phyloP scores from a whole-genome alignment of 768 basidiomycete species.

The Filobasidium floriforme region DNA sequence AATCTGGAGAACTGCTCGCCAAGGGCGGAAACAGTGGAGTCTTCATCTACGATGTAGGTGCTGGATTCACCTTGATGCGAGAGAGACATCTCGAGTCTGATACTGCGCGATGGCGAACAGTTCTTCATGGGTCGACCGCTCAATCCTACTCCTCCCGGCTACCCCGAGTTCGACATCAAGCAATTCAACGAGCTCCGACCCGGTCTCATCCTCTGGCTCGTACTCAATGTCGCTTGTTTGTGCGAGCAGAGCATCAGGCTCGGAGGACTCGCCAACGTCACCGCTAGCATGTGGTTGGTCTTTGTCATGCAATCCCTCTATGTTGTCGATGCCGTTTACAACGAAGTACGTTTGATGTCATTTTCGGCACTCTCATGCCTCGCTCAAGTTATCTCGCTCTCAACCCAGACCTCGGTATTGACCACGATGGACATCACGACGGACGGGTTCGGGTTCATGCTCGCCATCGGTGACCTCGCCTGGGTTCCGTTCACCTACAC shows the following conservation, averaged over 20 bases:
- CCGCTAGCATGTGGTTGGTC: conserved; percentile 88
- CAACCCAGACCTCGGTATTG: conserved; percentile 65
- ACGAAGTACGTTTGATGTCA: conserved; percentile 58
- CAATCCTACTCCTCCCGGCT: conserved; percentile 56
- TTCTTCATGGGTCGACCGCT: conserved; percentile 49
- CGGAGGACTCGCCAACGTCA: conserved; percentile 47
- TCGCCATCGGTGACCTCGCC: conserved; percentile 78
- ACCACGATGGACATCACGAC: conserved; percentile 97
- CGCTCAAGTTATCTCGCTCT: not conserved
- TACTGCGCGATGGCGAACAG: conserved; percentile 17
- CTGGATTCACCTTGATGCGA: not conserved
- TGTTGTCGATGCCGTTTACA: conserved; percentile 75
- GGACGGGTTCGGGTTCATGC: conserved; percentile 99
- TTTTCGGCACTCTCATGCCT: conserved; percentile 10
- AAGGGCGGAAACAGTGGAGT: conserved; percentile 87
- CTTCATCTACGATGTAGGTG: conserved; percentile 76
- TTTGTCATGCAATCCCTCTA: conserved; percentile 79
- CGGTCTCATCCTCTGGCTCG: conserved; percentile 82
- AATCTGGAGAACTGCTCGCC: conserved; percentile 64
- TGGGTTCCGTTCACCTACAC: conserved; percentile 95
- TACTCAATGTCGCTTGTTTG: conserved; percentile 81
- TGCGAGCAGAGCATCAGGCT: conserved; percentile 76
- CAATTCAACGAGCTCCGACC: conserved; percentile 78
- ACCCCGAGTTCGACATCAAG: conserved; percentile 61
- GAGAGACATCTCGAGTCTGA: conserved; percentile 5